Evolutionary conservation across 768 basidiomycete species (phyloP), one percentile per base, ranked within the genome.

Genomic region (Suillus bovinus): DNA sequence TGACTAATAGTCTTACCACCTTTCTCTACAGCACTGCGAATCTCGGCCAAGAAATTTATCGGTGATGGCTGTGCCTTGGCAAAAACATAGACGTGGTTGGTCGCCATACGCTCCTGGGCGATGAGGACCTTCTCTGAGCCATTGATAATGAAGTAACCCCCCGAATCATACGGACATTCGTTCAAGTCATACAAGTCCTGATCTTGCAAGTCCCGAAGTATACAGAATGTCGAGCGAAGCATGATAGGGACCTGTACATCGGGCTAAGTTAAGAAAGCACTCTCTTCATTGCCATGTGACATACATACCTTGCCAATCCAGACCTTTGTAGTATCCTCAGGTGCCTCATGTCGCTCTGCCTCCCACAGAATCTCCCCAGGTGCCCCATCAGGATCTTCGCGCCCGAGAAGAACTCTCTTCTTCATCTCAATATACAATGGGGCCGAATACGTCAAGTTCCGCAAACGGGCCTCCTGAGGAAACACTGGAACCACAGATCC

Each of bases 61-160:
- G 96, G 95, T 20, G 94, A 96, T 4, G 96, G 96, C 67, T 96
- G 94, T 0, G 93, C 93, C 77, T 99, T 99, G 58, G 96, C 94
- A 71, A 99, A 99, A 58, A 98, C 95, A 76, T 99, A 99, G 67
- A 99, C 97, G 71, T 97, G 96, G 78, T 99, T 99, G 27, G 94
- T 96, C 11, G 97, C 96, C 96, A 99, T 99, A 58, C 97, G 88
- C 75, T 99, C 97, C 76, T 99, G 97, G 2, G 97, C 97, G 75
- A 99, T 99, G 64, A 99, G 82, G n/a, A 99, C 97, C 76, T 99
- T 99, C 75, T 99, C 97, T 3, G 97, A 99, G 14, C 97, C 97
- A 68, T 98, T 99, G 79, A 99, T 98, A 72, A 99, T 94, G 75
- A 99, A 99, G 75, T 99, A 99, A 55, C 97, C 97, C 75, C 97